Evolutionary conservation across 2,329 filamentous ascomycete species (phyloP).

Genomic region (Akanthomyces muscarius): DNA sequence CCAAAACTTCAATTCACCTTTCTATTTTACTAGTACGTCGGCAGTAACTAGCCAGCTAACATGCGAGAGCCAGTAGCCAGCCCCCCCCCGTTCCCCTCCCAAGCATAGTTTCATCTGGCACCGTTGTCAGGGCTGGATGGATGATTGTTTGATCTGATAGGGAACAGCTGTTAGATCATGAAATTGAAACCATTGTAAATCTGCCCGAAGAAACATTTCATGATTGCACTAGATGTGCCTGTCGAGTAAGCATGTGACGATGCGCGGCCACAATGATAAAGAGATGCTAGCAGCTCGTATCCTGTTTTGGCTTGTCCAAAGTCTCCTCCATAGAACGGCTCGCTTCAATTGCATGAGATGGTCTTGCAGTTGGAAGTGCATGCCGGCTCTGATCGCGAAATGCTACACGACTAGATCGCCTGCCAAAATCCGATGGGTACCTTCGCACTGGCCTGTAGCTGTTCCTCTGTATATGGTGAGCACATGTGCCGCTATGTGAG

Average conservation of each 20-base stretch:
- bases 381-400: not conserved
- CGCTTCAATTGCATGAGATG: not conserved
- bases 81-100: too few species aligned
- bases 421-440: not conserved
- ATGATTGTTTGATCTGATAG: too few species aligned
- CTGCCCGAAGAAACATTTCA: too few species aligned
- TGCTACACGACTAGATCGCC: not conserved
- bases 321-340: not conserved
- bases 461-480: not conserved
- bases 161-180: too few species aligned
- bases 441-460: not conserved
- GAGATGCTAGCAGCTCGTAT: not conserved
- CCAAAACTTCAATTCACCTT: too few species aligned
- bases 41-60: too few species aligned
- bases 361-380: not conserved
- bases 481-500: not conserved
- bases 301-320: not conserved
- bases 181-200: too few species aligned
- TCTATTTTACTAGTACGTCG: too few species aligned
- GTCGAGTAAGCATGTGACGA: not conserved
- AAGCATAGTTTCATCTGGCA: too few species aligned
- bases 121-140: too few species aligned
- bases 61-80: too few species aligned
- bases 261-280: not conserved
- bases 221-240: too few species aligned